Conservation (phyloP, 2,329 filamentous ascomycete species). For the Fusarium sp. region DNA sequence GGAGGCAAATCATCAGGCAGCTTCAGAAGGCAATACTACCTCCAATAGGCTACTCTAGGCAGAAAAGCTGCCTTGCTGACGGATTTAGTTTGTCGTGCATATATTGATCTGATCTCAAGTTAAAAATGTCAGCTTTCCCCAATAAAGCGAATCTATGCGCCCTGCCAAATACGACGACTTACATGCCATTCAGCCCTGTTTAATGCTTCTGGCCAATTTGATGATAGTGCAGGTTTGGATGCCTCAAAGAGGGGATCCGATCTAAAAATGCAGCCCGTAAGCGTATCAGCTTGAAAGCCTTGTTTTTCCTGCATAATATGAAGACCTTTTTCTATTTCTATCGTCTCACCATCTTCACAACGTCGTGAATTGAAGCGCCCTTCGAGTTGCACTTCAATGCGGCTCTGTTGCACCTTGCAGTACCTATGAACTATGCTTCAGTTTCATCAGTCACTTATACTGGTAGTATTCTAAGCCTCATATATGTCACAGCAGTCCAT, state of each 20-base stretch:
- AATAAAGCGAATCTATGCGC: background rate
- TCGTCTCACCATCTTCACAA: background rate
- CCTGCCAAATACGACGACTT: background rate
- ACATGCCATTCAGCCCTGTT: slow-evolving; percentile 21
- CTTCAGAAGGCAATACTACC: slow-evolving; percentile 5
- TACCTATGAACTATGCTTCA: background rate
- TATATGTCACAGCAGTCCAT: background rate
- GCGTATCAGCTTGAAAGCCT: slow-evolving; percentile 10
- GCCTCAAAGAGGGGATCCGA: slow-evolving; percentile 10
- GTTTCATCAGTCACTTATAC: background rate
- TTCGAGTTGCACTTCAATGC: background rate
- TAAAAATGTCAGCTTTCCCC: background rate
- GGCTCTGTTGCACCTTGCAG: slow-evolving; percentile 1
- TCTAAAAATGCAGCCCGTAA: background rate
- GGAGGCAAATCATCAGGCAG: slow-evolving; percentile 21
- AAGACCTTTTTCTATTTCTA: background rate
- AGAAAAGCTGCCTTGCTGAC: background rate
- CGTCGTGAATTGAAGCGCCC: background rate
- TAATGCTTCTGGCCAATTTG: slow-evolving; percentile 2
- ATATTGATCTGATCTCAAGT: background rate
- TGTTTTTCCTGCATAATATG: slow-evolving; percentile 5
- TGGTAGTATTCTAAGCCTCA: background rate
- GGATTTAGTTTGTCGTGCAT: background rate
- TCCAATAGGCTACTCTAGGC: background rate
- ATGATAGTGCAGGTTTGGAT: slow-evolving; percentile 8